Evolutionary conservation across 2,329 filamentous ascomycete genomes (phyloP).

Genomic region (Trichoderma sp.): DNA sequence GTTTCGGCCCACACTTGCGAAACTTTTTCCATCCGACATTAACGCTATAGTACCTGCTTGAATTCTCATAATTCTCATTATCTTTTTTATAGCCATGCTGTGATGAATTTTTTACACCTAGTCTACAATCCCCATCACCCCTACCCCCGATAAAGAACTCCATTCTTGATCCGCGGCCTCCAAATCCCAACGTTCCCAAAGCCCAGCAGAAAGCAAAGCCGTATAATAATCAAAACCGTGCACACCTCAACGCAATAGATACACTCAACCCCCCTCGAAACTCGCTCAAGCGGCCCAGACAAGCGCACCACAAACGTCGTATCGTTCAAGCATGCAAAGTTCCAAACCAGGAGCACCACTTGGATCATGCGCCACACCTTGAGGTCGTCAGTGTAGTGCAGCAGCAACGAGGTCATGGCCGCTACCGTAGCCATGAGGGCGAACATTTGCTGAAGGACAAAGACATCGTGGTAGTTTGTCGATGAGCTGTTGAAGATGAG

Average conservation of each 20-base stretch:
- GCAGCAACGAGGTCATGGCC: constrained; percentile 21
- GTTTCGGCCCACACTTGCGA: too few species aligned
- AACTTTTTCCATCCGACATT: too few species aligned
- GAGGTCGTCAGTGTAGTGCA: constrained; percentile 23
- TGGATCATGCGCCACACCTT: constrained; percentile 24
- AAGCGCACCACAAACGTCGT: constrained; percentile 2
- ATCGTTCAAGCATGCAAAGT: constrained; percentile 24
- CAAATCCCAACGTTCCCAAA: constrained; percentile 19
- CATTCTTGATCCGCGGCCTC: constrained; percentile 9
- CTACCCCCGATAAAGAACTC: not conserved
- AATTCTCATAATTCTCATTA: not conserved
- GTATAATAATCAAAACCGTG: constrained; percentile 16
- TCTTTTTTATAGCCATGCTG: not conserved
- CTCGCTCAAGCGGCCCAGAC: not conserved
- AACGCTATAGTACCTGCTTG: not conserved
- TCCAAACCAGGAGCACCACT: constrained; percentile 23
- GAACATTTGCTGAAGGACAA: constrained; percentile 25
- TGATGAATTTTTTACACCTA: not conserved
- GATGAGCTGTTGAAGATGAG: constrained; percentile 18
- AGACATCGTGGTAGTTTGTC: constrained; percentile 13
- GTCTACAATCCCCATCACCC: not conserved
- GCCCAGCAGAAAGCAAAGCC: constrained; percentile 22
- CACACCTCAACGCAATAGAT: constrained; percentile 1
- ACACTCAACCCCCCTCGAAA: constrained; percentile 3
- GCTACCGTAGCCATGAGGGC: constrained; percentile 23